phyloP scores from a whole-genome alignment of 176 grass and related monocot genomes.

The Carex parvula region DNA sequence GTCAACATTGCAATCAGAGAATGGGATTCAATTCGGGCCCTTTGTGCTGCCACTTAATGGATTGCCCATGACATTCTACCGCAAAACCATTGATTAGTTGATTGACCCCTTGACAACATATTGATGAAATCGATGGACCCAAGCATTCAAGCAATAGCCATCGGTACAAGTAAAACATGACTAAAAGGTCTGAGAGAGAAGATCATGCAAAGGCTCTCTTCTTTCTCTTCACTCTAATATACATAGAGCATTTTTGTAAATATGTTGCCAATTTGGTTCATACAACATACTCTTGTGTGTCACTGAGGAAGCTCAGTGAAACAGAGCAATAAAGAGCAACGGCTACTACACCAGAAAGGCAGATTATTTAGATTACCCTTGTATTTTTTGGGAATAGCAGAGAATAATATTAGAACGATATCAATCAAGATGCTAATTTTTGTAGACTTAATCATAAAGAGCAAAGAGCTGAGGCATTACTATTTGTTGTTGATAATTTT shows the following conservation, averaged over 20 bases:
- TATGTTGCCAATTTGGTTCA: constrained; percentile 16
- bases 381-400: background rate
- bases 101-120: background rate
- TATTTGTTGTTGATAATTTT: constrained; percentile 1
- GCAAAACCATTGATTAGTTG: constrained; percentile 33
- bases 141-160: background rate
- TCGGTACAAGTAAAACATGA: background rate
- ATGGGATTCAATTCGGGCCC: constrained; percentile 82
- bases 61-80: constrained; percentile 75
- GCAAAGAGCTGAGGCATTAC: background rate
- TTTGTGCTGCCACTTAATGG: constrained; percentile 79
- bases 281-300: background rate
- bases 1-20: constrained; percentile 74
- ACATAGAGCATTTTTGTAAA: constrained; percentile 24
- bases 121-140: background rate
- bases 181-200: background rate
- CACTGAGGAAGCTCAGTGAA: constrained; percentile 10
- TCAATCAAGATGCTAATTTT: constrained; percentile 12
- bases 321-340: constrained; percentile 11
- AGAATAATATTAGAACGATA: background rate
- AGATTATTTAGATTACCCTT: background rate
- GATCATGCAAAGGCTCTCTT: constrained; percentile 11
- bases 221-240: background rate
- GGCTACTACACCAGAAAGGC: background rate
- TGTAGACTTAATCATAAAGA: constrained; percentile 14